phyloP scores from a whole-genome alignment of 495 filamentous ascomycete species.

The Hypoxylon fuscum region DNA sequence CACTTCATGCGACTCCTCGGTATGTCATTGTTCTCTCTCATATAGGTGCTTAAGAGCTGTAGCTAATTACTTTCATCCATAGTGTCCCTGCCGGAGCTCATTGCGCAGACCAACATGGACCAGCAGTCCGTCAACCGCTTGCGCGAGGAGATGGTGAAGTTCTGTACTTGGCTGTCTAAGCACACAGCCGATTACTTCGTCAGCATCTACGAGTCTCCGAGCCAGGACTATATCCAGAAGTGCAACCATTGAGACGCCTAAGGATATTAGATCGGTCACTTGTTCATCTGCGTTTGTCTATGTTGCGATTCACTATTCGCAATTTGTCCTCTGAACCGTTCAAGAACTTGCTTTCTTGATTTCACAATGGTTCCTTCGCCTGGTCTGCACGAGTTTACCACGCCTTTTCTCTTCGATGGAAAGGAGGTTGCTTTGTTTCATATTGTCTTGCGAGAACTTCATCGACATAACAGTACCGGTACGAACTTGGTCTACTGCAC shows the following conservation, averaged over 20 bases:
- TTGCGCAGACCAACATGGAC: constrained; percentile 98
- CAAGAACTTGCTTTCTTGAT: too few species aligned
- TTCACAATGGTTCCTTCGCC: too few species aligned
- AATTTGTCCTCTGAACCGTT: neutral
- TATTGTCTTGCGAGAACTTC: too few species aligned
- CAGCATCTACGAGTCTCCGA: constrained; percentile 73
- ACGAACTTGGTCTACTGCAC: too few species aligned
- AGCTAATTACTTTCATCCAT: constrained; percentile 27
- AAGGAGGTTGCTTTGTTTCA: too few species aligned
- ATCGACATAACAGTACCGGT: too few species aligned
- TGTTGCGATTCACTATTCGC: too few species aligned
- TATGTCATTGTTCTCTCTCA: constrained; percentile 54
- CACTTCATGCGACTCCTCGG: constrained; percentile 88
- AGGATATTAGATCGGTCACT: too few species aligned
- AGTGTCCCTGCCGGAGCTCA: constrained; percentile 92
- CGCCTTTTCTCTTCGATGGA: too few species aligned
- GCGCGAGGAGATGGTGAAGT: constrained; percentile 83
- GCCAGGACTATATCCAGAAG: constrained; percentile 59
- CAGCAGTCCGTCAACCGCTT: constrained; percentile 84
- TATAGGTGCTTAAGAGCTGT: neutral
- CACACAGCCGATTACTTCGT: constrained; percentile 79
- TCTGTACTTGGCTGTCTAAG: constrained; percentile 81
- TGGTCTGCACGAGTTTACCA: too few species aligned
- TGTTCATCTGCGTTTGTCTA: too few species aligned
- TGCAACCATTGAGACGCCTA: too few species aligned